Evolutionary conservation across 768 basidiomycete species (phyloP).

Genomic region (Mycena metata): DNA sequence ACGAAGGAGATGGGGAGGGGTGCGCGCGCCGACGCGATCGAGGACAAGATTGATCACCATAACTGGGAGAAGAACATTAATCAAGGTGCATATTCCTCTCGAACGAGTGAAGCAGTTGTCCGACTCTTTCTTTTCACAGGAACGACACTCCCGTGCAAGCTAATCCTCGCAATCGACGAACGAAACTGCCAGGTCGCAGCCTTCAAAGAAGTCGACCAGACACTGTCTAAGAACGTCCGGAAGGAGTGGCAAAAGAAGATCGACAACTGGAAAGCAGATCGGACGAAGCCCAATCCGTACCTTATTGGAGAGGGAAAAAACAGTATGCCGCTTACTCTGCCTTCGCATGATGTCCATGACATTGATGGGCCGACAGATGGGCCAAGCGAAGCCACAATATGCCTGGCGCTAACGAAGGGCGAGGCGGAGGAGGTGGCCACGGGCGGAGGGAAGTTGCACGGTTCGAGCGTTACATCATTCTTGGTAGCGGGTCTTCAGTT

Average conservation of each 20-base stretch:
- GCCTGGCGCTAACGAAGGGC: background rate
- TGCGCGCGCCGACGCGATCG: slow-evolving; percentile 42
- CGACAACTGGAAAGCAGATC: slow-evolving; percentile 20
- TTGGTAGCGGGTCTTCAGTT: slow-evolving; percentile 5
- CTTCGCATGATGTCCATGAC: too few relatives aligned
- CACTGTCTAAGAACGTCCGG: background rate
- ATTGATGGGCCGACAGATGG: background rate
- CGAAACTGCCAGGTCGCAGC: slow-evolving; percentile 13
- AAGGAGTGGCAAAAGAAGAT: slow-evolving; percentile 18
- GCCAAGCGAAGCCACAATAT: background rate
- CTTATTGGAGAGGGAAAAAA: background rate
- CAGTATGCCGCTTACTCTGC: background rate
- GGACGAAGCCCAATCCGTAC: slow-evolving; percentile 14
- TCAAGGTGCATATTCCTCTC: background rate
- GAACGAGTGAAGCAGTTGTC: too few relatives aligned
- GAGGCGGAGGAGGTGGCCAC: background rate
- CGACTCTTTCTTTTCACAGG: background rate
- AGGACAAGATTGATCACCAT: slow-evolving; percentile 44
- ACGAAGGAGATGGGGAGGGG: slow-evolving; percentile 51
- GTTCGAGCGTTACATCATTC: background rate
- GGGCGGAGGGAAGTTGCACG: background rate
- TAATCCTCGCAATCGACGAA: slow-evolving; percentile 24
- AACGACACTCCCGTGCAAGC: slow-evolving; percentile 2
- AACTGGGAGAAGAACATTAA: too few relatives aligned
- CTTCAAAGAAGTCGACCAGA: slow-evolving; percentile 8